Percentiles rank a stretch among this genome's conserved stretches.
Conservation (phyloP, 139 green algal species). For the Zygnema circumcarinatum region DNA sequence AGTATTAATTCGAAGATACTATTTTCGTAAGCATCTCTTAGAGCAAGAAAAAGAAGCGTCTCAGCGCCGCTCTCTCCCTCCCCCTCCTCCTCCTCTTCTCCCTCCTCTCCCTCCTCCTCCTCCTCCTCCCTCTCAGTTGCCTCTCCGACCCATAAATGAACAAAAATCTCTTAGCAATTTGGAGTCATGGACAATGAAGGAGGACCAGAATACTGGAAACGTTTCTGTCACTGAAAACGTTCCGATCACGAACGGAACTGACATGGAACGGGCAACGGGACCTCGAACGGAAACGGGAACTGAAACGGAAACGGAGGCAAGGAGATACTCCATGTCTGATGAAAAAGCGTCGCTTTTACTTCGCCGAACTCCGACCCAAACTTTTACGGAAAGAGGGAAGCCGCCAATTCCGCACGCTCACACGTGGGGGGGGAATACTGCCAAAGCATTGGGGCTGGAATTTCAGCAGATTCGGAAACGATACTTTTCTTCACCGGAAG, state of each 20-base stretch:
- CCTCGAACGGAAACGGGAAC: neutral
- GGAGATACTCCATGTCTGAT: neutral
- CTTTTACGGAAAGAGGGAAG: neutral
- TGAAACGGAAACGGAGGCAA: neutral
- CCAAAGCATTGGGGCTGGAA: neutral
- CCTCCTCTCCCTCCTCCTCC: neutral
- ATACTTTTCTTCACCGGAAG: too few relatives aligned
- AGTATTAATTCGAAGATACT: constrained; percentile 29
- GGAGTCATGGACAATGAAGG: neutral
- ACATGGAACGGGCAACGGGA: too few relatives aligned
- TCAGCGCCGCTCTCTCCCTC: neutral
- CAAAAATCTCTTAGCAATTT: neutral
- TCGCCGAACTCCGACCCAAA: neutral
- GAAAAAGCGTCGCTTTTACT: neutral
- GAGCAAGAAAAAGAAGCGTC: neutral
- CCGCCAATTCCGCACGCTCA: neutral
- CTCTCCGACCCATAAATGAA: neutral
- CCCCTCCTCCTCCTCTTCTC: neutral
- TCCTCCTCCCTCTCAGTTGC: neutral
- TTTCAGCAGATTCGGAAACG: too few relatives aligned
- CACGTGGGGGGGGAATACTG: neutral
- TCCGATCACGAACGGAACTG: too few relatives aligned
- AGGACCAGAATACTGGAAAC: neutral
- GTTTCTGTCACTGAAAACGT: too few relatives aligned
- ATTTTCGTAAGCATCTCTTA: constrained; percentile 35